Base-by-base conservation (phyloP, 306 rosid genomes). In the Gastrolobium bilobum region DNA sequence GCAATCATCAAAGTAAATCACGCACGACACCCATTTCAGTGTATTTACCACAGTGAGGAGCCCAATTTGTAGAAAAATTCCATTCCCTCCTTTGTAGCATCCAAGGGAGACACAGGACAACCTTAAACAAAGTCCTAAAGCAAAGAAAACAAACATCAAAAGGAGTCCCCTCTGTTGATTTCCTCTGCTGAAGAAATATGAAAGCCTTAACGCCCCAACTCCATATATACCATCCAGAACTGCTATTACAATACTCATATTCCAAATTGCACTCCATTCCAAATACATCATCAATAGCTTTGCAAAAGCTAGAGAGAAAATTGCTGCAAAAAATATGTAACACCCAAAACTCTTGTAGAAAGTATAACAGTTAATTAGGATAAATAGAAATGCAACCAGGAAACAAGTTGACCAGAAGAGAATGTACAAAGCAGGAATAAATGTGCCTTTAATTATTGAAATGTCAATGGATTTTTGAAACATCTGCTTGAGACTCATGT, bases 191-290 rank as follows among this genome's bases (percentile, higher is more conserved):
- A 89, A 66, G 73, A 54, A 88, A 44, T 54, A 84, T 3, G 90
- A 79, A 11, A 76, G 79, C 26, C 85, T 79, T 1, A 86, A 69
- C 4, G 92, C 93, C 58, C 87, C 82, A 48, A 61, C 35, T 37
- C 93, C 93, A 75, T 81, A 67, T 10, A 75, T 56, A 29, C 86
- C 90, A 15, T 93, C 93, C 86, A 87, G 2, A 1, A 91, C 74
- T 5, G 98, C 91, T 53, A 91, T 56, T 67, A 87, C 90, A 58
- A 88, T 65, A 50, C 97, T 86, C 94, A 87, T 76, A 62, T 89
- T 87, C 93, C 97, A 93, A 39, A 79, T 64, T 66, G 83, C 86
- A 75, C 89, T 88, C 91, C 90, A 89, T 81, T 88, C 91, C 77
- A 86, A 79, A 83, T 89, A 88, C 11, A 74, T 47, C 46, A 31